A percentile compares a stretch with the other conserved stretches of the same genome.
phyloP scores from a whole-genome alignment of 495 filamentous ascomycete species.

The Neurospora sublineolata region DNA sequence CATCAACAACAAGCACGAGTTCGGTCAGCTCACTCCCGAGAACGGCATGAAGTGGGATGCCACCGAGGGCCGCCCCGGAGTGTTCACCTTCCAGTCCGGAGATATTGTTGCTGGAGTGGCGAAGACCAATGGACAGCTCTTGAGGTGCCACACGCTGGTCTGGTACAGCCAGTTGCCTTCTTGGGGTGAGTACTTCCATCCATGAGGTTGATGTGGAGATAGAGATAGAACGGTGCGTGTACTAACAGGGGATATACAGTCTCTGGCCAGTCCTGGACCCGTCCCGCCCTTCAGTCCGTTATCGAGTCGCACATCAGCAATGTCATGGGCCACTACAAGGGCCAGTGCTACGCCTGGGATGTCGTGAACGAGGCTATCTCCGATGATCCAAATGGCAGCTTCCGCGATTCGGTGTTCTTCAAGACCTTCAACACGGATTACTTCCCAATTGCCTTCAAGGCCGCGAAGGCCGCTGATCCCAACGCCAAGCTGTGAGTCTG shows the following conservation, averaged over 20 bases:
- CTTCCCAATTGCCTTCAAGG: conserved; percentile 34
- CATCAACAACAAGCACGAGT: conserved; percentile 39
- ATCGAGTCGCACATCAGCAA: conserved; percentile 39
- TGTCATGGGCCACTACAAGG: conserved; percentile 44
- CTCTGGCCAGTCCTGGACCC: conserved; percentile 33
- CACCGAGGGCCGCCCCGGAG: conserved; percentile 26
- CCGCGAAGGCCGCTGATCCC: conserved; percentile 29
- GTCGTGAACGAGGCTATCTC: conserved; percentile 45
- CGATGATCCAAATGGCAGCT: conserved; percentile 25
- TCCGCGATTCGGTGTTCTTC: conserved; percentile 29
- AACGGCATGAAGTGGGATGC: conserved; percentile 48
- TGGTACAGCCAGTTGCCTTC: conserved; percentile 51
- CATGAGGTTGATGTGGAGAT: background rate
- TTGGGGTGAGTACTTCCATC: conserved; percentile 30
- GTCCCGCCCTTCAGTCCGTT: conserved; percentile 34
- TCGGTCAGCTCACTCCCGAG: conserved; percentile 47
- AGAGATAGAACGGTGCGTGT: background rate
- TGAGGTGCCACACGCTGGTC: conserved; percentile 51
- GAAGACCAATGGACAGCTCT: conserved; percentile 38
- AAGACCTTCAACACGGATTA: conserved; percentile 34
- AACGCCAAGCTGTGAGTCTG: conserved; percentile 20
- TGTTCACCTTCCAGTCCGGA: conserved; percentile 40
- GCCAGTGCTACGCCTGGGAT: conserved; percentile 38
- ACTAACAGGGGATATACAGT: conserved; percentile 40
- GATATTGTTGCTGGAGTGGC: conserved; percentile 42